Evolutionary conservation across 106 monocot species (phyloP), one percentile per base, ranked within the genome.

Genomic region (Chionographis japonica): DNA sequence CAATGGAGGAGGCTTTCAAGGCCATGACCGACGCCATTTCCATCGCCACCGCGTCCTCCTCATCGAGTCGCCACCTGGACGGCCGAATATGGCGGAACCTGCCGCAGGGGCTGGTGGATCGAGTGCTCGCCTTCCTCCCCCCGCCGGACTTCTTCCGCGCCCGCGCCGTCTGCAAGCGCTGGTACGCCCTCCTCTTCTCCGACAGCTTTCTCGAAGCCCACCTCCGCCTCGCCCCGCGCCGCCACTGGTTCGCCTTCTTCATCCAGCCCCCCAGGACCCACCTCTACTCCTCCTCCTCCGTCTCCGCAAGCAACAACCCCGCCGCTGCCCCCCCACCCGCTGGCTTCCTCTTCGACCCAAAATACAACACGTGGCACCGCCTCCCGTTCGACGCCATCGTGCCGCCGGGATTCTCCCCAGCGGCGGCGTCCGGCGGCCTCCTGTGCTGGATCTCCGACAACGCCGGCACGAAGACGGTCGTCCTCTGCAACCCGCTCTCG

Each of bases 401-500:
- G 50, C 85, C 13, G 65, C 63, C 73, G 4, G 68, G 68, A 13
- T 85, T 80, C 73, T 71, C 73, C 54, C 77, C 84, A 17, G 78
- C 82, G 2, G 82, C 89, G 13, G 70, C 85, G 14, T 79, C 81
- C 46, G 65, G 68, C 12, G 88, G 81, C 8, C 68, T 89, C 13
- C 61, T 89, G 58, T 74, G 73, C 67, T 78, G 75, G 75, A 18
- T 77, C 64, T 77, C 85, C 63, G 65, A 69, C 61, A 37, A 36
- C 46, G 67, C 86, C 11, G 85, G 84, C 38, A 58, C 70, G 9
- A 85, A 84, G 43, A 54, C 67, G 8, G 12, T 85, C 2, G 40
- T 85, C 70, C 82, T 89, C 41, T 62, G 67, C 76, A 91, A 91
- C 56, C 94, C 91, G 0, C 67, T 95, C 12, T 77, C 91, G 17